Percentiles rank a stretch among this genome's conserved stretches.
Conservation (phyloP, 2,329 filamentous ascomycete genomes). For the Esteya vermicola region DNA sequence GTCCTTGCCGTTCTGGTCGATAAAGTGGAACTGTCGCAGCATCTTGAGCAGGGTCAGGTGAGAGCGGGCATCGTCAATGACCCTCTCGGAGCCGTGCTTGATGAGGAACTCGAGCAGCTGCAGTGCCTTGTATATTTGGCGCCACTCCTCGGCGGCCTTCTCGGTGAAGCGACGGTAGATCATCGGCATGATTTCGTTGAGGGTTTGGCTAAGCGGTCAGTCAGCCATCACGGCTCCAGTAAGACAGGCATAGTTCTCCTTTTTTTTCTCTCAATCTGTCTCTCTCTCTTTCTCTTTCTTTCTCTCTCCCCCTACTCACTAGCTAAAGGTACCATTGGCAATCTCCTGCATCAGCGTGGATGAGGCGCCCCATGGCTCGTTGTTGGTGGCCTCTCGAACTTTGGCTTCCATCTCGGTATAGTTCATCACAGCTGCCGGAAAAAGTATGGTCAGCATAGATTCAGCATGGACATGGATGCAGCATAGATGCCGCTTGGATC, state of each 20-base stretch:
- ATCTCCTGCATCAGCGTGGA: slow-evolving; percentile 92
- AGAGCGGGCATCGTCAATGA: slow-evolving; percentile 91
- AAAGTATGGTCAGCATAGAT: neutral
- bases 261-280: too few relatives aligned
- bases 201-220: slow-evolving; percentile 53
- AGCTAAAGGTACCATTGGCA: slow-evolving; percentile 93
- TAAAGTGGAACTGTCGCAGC: slow-evolving; percentile 96
- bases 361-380: slow-evolving; percentile 89
- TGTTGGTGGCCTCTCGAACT: slow-evolving; percentile 97
- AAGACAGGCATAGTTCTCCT: too few relatives aligned
- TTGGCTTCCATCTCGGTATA: slow-evolving; percentile 57
- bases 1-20: slow-evolving; percentile 92
- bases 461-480: neutral
- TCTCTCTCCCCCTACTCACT: too few relatives aligned
- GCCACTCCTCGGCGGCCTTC: slow-evolving; percentile 95
- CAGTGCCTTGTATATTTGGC: slow-evolving; percentile 96
- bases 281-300: too few relatives aligned
- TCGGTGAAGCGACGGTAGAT: slow-evolving; percentile 99
- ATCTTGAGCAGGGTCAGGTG: slow-evolving; percentile 95
- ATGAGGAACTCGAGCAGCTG: slow-evolving; percentile 90
- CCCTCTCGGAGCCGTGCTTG: slow-evolving; percentile 94
- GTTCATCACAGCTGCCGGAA: slow-evolving; percentile 73
- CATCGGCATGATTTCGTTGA: slow-evolving; percentile 99
- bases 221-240: too few relatives aligned
- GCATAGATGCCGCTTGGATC: neutral